Conservation (phyloP, 2,329 filamentous ascomycete genomes). For the Coniosporium tulheliwenetii region DNA sequence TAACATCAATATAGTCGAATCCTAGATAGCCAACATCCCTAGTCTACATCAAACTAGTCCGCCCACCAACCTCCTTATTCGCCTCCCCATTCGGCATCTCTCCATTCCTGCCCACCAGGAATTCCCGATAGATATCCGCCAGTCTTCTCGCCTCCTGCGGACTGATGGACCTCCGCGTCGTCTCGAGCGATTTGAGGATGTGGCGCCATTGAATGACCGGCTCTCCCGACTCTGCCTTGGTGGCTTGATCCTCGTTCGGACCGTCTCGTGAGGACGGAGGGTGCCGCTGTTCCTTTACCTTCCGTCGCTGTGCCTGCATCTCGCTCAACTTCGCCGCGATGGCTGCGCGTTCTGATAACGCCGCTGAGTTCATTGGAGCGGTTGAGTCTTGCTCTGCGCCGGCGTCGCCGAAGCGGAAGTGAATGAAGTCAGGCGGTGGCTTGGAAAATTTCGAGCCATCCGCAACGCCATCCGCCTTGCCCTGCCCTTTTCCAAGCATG, state of each 20-base stretch:
- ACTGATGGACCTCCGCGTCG: conserved; percentile 71
- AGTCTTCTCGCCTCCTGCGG: conserved; percentile 59
- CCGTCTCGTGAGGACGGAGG: conserved; percentile 6
- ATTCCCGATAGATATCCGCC: conserved; percentile 75
- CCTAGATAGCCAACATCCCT: too few species aligned
- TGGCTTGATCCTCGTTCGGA: conserved; percentile 1
- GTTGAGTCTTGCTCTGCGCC: conserved; percentile 12
- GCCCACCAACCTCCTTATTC: conserved; percentile 78
- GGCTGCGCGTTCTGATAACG: conserved; percentile 60
- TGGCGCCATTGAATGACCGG: conserved; percentile 78
- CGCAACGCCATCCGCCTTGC: conserved; percentile 4
- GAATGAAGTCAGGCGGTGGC: conserved; percentile 45
- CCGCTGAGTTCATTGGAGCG: conserved; percentile 29
- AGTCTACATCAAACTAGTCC: conserved; percentile 76
- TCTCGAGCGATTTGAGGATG: conserved; percentile 59
- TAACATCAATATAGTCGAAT: too few species aligned
- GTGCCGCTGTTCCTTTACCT: conserved; percentile 38
- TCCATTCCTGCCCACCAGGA: conserved; percentile 80
- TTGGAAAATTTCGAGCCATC: conserved; percentile 1
- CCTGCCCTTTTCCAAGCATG: conserved; percentile 14
- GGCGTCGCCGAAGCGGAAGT: conserved; percentile 64
- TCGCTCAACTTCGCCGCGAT: conserved; percentile 71
- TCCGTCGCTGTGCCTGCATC: conserved; percentile 56
- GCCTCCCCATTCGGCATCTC: conserved; percentile 92
- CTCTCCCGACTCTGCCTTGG: conserved; percentile 33